phyloP scores from a whole-genome alignment of 139 green algal species.

The Chlamydomonas sphaeroides region DNA sequence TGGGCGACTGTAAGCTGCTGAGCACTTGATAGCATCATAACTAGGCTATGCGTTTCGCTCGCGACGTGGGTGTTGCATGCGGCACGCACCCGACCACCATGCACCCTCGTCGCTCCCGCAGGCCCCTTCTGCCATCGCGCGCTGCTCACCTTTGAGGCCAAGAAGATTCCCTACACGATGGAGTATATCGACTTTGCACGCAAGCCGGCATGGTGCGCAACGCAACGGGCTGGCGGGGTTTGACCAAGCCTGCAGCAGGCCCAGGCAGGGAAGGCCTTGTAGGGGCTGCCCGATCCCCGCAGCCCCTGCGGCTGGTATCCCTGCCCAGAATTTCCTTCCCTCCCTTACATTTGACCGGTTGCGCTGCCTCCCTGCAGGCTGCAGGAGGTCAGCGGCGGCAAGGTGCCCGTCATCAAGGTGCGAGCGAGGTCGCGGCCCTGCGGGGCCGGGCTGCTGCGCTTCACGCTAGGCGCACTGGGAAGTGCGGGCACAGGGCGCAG shows the following conservation, averaged over 20 bases:
- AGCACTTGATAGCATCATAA: neutral
- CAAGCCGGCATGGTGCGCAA: slow-evolving; percentile 89
- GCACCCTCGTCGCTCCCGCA: neutral
- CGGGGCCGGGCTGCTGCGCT: too few species aligned
- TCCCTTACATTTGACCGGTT: too few species aligned
- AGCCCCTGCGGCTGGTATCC: too few species aligned
- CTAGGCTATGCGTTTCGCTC: too few species aligned
- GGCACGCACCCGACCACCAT: neutral
- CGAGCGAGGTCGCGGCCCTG: too few species aligned
- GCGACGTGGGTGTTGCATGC: too few species aligned
- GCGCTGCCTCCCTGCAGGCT: slow-evolving; percentile 61
- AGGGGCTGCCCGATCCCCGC: neutral
- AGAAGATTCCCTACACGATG: slow-evolving; percentile 75
- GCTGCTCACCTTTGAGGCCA: slow-evolving; percentile 86
- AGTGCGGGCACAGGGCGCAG: too few species aligned
- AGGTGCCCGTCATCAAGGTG: slow-evolving; percentile 88
- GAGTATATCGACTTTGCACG: slow-evolving; percentile 82
- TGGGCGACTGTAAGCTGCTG: slow-evolving; percentile 65
- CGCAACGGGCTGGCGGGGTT: too few species aligned
- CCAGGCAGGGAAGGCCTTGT: too few species aligned
- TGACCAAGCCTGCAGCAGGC: too few species aligned
- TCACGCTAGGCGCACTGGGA: too few species aligned
- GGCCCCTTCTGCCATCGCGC: slow-evolving; percentile 90
- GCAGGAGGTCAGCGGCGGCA: slow-evolving; percentile 76
- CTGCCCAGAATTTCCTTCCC: too few species aligned